These are phyloP conservation scores for Bocquillonia castaneifolia DNA, from an alignment of 441 rosid species.

Conservation along the genomic window DNA sequence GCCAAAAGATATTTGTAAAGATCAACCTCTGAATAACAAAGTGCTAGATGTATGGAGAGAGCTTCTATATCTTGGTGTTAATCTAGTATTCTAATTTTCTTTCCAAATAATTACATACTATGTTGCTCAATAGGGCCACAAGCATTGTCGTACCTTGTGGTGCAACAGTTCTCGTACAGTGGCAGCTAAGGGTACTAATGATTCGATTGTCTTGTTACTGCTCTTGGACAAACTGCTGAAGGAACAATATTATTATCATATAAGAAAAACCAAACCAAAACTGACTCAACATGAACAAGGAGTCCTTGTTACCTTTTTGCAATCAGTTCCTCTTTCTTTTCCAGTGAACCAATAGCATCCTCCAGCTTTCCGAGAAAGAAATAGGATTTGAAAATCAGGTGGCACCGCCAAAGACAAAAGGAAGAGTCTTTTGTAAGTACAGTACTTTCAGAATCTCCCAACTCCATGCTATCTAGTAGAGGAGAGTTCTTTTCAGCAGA, in stretches of 20 bases:
- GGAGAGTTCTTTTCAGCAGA: slow-evolving; percentile 62
- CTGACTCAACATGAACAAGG: not conserved
- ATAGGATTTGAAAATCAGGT: slow-evolving; percentile 59
- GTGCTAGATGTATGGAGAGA: not conserved
- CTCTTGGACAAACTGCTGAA: slow-evolving; percentile 30
- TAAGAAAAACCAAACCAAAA: slow-evolving; percentile 13
- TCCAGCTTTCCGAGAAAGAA: slow-evolving; percentile 82
- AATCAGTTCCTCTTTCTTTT: slow-evolving; percentile 50
- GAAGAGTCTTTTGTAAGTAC: slow-evolving; percentile 37
- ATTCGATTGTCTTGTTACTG: slow-evolving; percentile 43
- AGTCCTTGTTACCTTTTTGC: slow-evolving; percentile 39
- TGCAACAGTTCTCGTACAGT: slow-evolving; percentile 59
- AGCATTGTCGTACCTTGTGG: slow-evolving; percentile 53
- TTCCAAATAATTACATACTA: not conserved
- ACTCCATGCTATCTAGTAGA: slow-evolving; percentile 25
- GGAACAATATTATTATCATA: slow-evolving; percentile 21
- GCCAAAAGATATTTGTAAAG: not conserved
- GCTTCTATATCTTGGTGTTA: not conserved
- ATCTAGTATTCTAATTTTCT: not conserved
- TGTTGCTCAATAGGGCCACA: not conserved
- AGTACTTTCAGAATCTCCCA: slow-evolving; percentile 32
- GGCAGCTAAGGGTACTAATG: slow-evolving; percentile 52
- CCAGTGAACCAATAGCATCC: slow-evolving; percentile 66
- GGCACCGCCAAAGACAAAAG: slow-evolving; percentile 62
- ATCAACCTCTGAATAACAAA: not conserved